phyloP scores from a whole-genome alignment of 495 filamentous ascomycete species.

The Jackrogersella minutella region DNA sequence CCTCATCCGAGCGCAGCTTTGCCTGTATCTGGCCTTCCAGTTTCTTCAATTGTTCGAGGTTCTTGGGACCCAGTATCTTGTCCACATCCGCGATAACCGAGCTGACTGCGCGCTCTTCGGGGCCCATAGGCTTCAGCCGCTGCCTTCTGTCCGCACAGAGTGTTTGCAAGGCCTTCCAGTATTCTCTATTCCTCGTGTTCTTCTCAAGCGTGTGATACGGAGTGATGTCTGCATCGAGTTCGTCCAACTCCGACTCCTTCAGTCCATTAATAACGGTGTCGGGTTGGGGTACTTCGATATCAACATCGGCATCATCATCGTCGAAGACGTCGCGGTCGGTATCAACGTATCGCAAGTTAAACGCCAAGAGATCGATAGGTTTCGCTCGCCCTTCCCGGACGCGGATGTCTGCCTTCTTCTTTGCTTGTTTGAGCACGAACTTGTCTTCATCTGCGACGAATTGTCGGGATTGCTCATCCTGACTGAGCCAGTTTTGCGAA shows the following conservation, averaged over 20 bases:
- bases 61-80: conserved; percentile 82
- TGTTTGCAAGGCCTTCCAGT: conserved; percentile 90
- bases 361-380: conserved; percentile 94
- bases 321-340: conserved; percentile 79
- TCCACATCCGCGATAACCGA: conserved; percentile 91
- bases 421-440: conserved; percentile 95
- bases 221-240: conserved; percentile 86
- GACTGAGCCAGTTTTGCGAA: conserved; percentile 52
- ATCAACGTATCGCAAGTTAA: conserved; percentile 88
- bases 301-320: conserved; percentile 77
- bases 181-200: conserved; percentile 78
- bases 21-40: conserved; percentile 84
- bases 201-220: conserved; percentile 84
- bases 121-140: conserved; percentile 64
- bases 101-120: conserved; percentile 75
- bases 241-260: conserved; percentile 71
- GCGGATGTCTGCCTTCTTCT: conserved; percentile 96
- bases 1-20: conserved; percentile 87
- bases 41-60: conserved; percentile 81
- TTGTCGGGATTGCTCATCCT: conserved; percentile 76
- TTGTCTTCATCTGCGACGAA: conserved; percentile 96
- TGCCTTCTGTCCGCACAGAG: conserved; percentile 82
- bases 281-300: conserved; percentile 81
- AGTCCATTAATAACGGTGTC: conserved; percentile 82
- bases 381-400: conserved; percentile 93